Percentiles rank a stretch among this genome's conserved stretches.
These are phyloP conservation scores for Hymenoscyphus fraxineus DNA, from an alignment of 2,329 filamentous ascomycete species.

Conservation along the genomic window DNA sequence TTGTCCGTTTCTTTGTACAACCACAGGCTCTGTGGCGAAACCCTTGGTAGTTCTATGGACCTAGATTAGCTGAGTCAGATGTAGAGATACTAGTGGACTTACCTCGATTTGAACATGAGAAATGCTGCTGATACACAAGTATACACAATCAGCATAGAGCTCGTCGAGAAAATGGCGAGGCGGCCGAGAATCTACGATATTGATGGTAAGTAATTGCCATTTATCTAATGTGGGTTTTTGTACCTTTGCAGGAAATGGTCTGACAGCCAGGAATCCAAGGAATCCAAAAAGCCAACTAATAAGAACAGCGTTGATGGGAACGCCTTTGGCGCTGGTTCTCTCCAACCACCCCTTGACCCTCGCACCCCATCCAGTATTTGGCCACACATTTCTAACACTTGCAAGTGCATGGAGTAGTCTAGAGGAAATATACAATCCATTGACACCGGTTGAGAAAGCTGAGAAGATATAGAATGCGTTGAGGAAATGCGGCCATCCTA, in stretches of 20 bases:
- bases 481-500: slow-evolving; percentile 40
- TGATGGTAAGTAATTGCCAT: not conserved
- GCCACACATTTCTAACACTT: slow-evolving; percentile 39
- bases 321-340: slow-evolving; percentile 36
- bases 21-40: not conserved
- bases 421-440: slow-evolving; percentile 41
- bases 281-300: slow-evolving; percentile 38
- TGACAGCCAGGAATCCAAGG: slow-evolving; percentile 37
- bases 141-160: not conserved
- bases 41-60: slow-evolving; percentile 3
- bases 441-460: slow-evolving; percentile 41
- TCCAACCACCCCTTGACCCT: slow-evolving; percentile 34
- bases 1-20: not conserved
- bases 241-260: slow-evolving; percentile 19
- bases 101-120: not conserved
- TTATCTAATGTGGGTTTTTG: not conserved
- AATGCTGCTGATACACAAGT: not conserved
- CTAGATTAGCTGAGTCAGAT: not conserved
- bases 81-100: not conserved
- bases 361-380: slow-evolving; percentile 33
- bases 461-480: slow-evolving; percentile 45
- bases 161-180: not conserved
- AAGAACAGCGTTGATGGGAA: slow-evolving; percentile 39
- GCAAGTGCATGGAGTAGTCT: slow-evolving; percentile 43
- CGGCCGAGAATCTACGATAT: slow-evolving; percentile 4